Evolutionary conservation across 2,329 filamentous ascomycete genomes (phyloP), one percentile per base, ranked within the genome.

Genomic region (Nothopassalora personata): DNA sequence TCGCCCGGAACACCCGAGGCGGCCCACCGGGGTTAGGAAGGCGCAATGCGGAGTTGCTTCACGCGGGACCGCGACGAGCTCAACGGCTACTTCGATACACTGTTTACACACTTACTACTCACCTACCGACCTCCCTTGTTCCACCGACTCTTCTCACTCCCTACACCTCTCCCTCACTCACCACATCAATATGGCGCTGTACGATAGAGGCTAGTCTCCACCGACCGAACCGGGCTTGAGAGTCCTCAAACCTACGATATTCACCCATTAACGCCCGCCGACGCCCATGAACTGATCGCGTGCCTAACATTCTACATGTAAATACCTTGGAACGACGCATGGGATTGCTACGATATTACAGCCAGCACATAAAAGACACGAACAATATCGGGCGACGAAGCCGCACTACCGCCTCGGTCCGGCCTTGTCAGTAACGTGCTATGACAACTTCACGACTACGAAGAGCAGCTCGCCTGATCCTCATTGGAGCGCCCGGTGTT

Each of bases 401-500:
- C 27, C 49, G 49, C 49, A 51, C 49, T 15, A 31, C 10, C 23
- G 49, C 49, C 49, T 51, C 30, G 49, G 49, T 51, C 49, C 49
- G 49, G 49, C 49, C 49, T 51, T 51, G 34, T 51, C 49, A 34
- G 53, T 28, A 45, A 13, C 18, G n/a, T 31, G 53, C 53, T 54
- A 58, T 60, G 54, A 50, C 61, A 18, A 66, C 59, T 30, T 77
- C 73, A 67, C 75, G 85, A 77, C 84, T 68, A 52, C 68, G 70
- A 6, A 68, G 66, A 77, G 93, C 94, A 59, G 94, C 94, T 56
- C 89, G 94, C 63, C 87, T 97, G 64, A 97, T 99, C 72, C 85
- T 99, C 66, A 85, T 99, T 68, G 94, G 94, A 68, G 92, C 93
- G 54, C 94, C 94, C n/a, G 92, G 92, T 59, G 94, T 96, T 58